Percentiles rank a stretch among this genome's conserved stretches.
Evolutionary conservation across 306 rosid species (phyloP).

Genomic region (Vicia sativa): DNA sequence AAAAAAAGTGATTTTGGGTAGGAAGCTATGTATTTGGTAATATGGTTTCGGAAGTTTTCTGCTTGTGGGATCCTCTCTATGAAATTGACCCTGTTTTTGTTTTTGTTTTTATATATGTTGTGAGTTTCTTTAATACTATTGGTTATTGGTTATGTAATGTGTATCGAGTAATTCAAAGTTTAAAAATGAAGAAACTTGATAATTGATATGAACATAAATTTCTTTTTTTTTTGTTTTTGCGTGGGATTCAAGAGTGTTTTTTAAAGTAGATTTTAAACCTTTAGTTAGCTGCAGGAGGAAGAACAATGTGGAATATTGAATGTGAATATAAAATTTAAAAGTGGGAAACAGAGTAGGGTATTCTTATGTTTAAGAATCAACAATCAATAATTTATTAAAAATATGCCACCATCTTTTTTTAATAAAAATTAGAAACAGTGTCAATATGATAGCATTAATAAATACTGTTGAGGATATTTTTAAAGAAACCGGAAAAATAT

Average conservation of each 20-base stretch:
- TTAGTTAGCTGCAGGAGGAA: conserved; percentile 3
- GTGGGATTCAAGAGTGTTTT: not conserved
- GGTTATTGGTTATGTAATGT: conserved; percentile 12
- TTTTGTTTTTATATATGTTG: not conserved
- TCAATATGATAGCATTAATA: no score
- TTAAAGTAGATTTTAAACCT: not conserved
- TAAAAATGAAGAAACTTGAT: conserved; percentile 35
- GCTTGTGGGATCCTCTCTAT: conserved; percentile 46
- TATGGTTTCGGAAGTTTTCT: conserved; percentile 29
- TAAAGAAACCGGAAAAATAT: no score
- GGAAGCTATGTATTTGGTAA: conserved; percentile 50
- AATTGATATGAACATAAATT: not conserved
- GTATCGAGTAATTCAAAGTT: conserved; percentile 26
- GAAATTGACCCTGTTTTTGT: conserved; percentile 44
- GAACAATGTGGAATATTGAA: not conserved
- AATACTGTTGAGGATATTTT: no score
- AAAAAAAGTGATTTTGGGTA: conserved; percentile 28
- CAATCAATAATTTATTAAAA: not conserved
- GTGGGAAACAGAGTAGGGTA: not conserved
- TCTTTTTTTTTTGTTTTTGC: not conserved
- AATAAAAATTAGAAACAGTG: no score
- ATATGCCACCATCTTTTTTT: no score
- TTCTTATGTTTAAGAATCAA: not conserved
- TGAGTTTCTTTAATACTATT: not conserved
- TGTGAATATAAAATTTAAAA: not conserved